These are phyloP conservation scores for Umbelopsis vinacea DNA, from an alignment of 192 early-diverging fungal species.

Conservation along the genomic window DNA sequence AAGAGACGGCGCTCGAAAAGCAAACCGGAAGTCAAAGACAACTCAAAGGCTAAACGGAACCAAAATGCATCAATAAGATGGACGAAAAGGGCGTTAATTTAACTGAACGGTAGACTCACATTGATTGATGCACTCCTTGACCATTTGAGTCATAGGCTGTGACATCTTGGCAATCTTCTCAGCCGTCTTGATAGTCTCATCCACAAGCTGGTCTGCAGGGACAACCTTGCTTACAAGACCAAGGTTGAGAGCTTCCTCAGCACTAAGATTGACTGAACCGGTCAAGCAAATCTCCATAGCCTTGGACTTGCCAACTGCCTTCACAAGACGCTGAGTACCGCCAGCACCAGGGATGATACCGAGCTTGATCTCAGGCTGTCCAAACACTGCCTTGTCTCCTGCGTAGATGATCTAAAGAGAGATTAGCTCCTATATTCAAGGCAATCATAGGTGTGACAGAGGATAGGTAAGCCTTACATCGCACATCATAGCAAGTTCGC, in stretches of 20 bases:
- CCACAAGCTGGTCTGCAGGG: constrained; percentile 84
- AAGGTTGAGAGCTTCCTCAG: constrained; percentile 81
- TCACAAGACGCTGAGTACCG: constrained; percentile 84
- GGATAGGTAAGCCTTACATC: constrained; percentile 45
- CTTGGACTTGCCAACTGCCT: constrained; percentile 96
- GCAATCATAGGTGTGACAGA: not conserved
- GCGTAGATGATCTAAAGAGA: constrained; percentile 90
- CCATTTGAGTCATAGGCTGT: constrained; percentile 88
- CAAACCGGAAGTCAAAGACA: constrained; percentile 81
- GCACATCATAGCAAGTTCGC: constrained; percentile 99
- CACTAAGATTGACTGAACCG: constrained; percentile 80
- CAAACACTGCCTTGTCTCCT: constrained; percentile 95
- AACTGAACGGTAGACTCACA: constrained; percentile 42
- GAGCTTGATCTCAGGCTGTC: constrained; percentile 98
- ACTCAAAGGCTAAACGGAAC: constrained; percentile 80
- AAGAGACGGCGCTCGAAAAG: constrained; percentile 94
- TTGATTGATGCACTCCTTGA: constrained; percentile 96
- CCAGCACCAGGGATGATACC: constrained; percentile 95
- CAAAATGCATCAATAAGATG: not conserved
- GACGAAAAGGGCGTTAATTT: not conserved
- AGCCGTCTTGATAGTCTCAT: constrained; percentile 90
- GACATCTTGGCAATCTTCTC: constrained; percentile 85
- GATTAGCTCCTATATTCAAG: not conserved
- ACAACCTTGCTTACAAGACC: constrained; percentile 91
- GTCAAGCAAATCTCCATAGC: constrained; percentile 97